Percentiles rank a stretch among this genome's conserved stretches.
Evolutionary conservation across 2,329 filamentous ascomycete genomes (phyloP).

Genomic region (Epichloe festucae): DNA sequence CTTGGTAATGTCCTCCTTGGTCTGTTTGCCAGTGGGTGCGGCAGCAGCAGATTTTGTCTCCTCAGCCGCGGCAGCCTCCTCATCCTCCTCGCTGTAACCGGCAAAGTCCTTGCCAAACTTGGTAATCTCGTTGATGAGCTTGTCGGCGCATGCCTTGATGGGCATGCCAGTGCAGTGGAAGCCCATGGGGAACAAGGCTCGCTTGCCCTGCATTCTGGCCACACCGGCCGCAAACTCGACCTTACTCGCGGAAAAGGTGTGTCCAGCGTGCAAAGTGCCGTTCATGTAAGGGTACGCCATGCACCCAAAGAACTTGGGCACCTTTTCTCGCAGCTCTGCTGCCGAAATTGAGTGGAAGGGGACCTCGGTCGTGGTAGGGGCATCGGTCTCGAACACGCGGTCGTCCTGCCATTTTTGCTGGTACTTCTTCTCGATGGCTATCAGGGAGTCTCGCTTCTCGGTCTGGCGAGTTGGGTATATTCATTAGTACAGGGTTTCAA

Average conservation of each 20-base stretch:
- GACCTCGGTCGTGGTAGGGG: constrained; percentile 66
- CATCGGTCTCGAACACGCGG: constrained; percentile 68
- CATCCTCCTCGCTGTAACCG: constrained; percentile 52
- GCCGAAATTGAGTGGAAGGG: constrained; percentile 62
- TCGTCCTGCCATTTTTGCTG: constrained; percentile 49
- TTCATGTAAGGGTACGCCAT: constrained; percentile 59
- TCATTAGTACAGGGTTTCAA: background rate
- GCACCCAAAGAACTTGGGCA: constrained; percentile 79
- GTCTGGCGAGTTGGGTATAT: constrained; percentile 37
- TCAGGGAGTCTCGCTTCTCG: constrained; percentile 73
- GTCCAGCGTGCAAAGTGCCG: constrained; percentile 77
- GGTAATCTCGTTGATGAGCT: constrained; percentile 79
- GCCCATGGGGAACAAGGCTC: constrained; percentile 76
- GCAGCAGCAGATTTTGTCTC: constrained; percentile 24
- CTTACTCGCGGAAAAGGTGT: constrained; percentile 85
- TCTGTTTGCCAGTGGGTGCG: constrained; percentile 44
- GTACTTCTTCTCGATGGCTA: constrained; percentile 82
- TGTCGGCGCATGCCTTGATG: constrained; percentile 95
- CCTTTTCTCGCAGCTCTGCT: constrained; percentile 61
- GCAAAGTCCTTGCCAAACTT: constrained; percentile 82
- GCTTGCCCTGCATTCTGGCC: constrained; percentile 81
- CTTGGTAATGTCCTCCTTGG: constrained; percentile 76
- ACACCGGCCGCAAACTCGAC: constrained; percentile 85
- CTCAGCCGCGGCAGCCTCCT: constrained; percentile 27
- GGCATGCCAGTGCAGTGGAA: constrained; percentile 94